These are phyloP conservation scores for Sorghum bicolor DNA, from an alignment of 176 grass and related monocot species.

Conservation along the genomic window DNA sequence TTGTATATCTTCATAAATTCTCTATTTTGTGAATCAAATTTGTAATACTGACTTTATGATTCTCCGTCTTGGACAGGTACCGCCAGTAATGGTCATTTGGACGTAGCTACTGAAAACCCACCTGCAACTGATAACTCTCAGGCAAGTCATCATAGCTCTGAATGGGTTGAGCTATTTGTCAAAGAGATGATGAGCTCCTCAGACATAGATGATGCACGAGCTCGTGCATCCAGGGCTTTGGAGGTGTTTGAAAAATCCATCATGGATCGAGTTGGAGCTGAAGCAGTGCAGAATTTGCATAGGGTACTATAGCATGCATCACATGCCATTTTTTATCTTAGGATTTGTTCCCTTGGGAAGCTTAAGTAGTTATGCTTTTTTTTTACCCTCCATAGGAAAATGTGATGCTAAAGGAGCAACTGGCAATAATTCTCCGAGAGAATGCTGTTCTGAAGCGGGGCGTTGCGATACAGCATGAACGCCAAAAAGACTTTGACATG, in stretches of 20 bases:
- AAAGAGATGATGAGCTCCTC: constrained; percentile 75
- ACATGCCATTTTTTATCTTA: neutral
- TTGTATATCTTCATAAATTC: neutral
- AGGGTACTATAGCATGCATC: constrained; percentile 45
- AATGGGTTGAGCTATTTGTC: constrained; percentile 80
- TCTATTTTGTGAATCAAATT: constrained; percentile 7
- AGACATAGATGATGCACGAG: constrained; percentile 64
- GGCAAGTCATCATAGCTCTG: constrained; percentile 38
- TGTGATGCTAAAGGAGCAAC: constrained; percentile 57
- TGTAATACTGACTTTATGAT: neutral
- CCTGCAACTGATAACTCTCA: constrained; percentile 27
- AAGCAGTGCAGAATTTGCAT: constrained; percentile 55
- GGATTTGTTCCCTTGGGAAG: neutral
- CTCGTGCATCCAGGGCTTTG: constrained; percentile 63
- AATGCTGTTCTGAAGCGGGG: constrained; percentile 73
- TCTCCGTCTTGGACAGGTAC: constrained; percentile 40
- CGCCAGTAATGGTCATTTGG: constrained; percentile 38
- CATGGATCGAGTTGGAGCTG: constrained; percentile 39
- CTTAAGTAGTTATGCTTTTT: constrained; percentile 1
- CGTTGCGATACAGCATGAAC: constrained; percentile 73
- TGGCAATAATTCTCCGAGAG: constrained; percentile 45
- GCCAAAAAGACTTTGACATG: constrained; percentile 60
- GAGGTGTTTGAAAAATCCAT: constrained; percentile 70
- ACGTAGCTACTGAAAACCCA: constrained; percentile 37
- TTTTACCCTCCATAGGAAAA: constrained; percentile 51